A percentile compares a stretch with the other conserved stretches of the same genome.
phyloP scores from a whole-genome alignment of 2,329 filamentous ascomycete genomes.

The Fonsecaea monophora region DNA sequence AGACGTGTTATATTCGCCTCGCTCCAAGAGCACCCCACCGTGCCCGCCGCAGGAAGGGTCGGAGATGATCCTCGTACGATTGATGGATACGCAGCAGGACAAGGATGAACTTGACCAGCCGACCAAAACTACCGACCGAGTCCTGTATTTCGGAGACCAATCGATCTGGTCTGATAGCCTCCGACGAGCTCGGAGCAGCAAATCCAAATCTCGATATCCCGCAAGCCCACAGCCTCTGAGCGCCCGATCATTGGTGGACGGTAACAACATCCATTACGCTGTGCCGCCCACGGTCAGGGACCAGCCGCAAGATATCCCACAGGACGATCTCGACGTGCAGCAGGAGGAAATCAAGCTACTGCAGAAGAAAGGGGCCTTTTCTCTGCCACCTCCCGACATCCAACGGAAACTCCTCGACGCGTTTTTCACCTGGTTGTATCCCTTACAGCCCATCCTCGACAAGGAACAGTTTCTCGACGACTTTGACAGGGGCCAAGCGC shows the following conservation, averaged over 20 bases:
- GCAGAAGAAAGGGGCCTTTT: slow-evolving; percentile 87
- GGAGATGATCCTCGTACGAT: slow-evolving; percentile 27
- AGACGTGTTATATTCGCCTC: slow-evolving; percentile 15
- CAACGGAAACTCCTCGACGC: slow-evolving; percentile 93
- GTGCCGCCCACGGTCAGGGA: slow-evolving; percentile 21
- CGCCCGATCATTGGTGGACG: slow-evolving; percentile 21
- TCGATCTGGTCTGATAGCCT: slow-evolving; percentile 29
- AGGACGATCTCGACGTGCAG: slow-evolving; percentile 69
- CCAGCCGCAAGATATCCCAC: slow-evolving; percentile 23
- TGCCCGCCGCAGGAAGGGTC: slow-evolving; percentile 22
- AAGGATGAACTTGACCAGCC: slow-evolving; percentile 8
- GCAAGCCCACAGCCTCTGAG: slow-evolving; percentile 24
- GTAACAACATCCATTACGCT: slow-evolving; percentile 25
- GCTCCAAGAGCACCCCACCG: slow-evolving; percentile 6
- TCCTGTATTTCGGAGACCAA: slow-evolving; percentile 27
- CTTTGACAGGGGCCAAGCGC: slow-evolving; percentile 87
- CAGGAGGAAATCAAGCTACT: slow-evolving; percentile 94
- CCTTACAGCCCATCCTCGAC: slow-evolving; percentile 92
- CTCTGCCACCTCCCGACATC: slow-evolving; percentile 81
- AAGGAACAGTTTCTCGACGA: slow-evolving; percentile 89
- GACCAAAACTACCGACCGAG: slow-evolving; percentile 19
- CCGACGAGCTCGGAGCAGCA: slow-evolving; percentile 26
- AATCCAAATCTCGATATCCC: slow-evolving; percentile 25
- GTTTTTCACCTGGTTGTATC: slow-evolving; percentile 94
- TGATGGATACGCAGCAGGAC: slow-evolving; percentile 20